Percentiles rank a stretch among this genome's conserved stretches.
Evolutionary conservation across 1,284 basidiomycete genomes (phyloP).

Genomic region (Puccinia polysora): DNA sequence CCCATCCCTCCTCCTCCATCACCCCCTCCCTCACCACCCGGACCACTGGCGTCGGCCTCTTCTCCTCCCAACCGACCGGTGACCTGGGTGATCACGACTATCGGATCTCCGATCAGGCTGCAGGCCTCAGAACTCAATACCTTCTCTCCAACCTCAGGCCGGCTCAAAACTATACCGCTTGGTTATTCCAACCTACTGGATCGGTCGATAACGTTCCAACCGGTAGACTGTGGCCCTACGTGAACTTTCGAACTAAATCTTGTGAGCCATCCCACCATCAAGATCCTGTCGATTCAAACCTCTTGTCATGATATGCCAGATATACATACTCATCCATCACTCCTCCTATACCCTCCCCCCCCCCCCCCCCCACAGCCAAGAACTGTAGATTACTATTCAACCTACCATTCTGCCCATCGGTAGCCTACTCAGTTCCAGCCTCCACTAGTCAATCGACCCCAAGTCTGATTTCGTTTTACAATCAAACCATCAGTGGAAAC

Average conservation of each 20-base stretch:
- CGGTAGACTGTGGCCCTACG: conserved; percentile 36
- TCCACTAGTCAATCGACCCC: conserved; percentile 49
- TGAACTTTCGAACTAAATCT: conserved; percentile 27
- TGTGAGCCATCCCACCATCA: background rate
- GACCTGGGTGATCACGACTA: conserved; percentile 10
- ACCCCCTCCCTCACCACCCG: conserved; percentile 4
- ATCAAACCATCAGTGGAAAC: conserved; percentile 50
- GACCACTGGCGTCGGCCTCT: conserved; percentile 12
- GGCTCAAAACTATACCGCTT: conserved; percentile 51
- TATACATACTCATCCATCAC: background rate
- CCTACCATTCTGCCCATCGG: conserved; percentile 53
- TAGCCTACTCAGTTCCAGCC: conserved; percentile 55
- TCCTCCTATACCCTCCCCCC: too few relatives aligned
- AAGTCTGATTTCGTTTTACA: conserved; percentile 50
- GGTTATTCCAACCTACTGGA: conserved; percentile 42
- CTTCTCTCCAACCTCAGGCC: conserved; percentile 47
- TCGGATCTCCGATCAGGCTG: background rate
- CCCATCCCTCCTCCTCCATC: background rate
- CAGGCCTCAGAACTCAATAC: conserved; percentile 43
- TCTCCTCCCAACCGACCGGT: conserved; percentile 18
- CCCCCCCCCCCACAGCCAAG: conserved; percentile 45
- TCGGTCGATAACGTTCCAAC: conserved; percentile 14
- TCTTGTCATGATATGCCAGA: background rate
- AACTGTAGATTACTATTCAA: conserved; percentile 54
- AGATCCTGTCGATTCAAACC: background rate